Evolutionary conservation across 1,284 basidiomycete genomes (phyloP).

Genomic region (Cystobasidium pallidum): DNA sequence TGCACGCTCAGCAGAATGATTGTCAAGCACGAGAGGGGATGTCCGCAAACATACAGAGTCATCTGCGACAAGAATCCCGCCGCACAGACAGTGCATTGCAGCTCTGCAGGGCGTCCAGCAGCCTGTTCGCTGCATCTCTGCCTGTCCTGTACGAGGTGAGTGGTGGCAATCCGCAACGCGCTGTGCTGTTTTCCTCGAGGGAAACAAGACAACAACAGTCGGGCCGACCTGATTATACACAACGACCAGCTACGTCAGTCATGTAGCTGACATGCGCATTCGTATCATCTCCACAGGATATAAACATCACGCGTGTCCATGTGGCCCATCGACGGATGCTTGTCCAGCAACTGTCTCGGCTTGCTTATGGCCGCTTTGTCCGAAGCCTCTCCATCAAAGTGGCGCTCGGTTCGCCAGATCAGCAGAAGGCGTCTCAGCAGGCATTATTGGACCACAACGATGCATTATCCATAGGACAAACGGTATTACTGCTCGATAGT

Average conservation of each 20-base stretch:
- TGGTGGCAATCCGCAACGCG: background rate
- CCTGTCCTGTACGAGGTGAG: slow-evolving; percentile 11
- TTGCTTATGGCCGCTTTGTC: slow-evolving; percentile 8
- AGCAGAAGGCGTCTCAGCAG: background rate
- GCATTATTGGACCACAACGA: background rate
- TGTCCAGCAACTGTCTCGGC: background rate
- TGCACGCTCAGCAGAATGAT: slow-evolving; percentile 8
- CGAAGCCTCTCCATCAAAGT: background rate
- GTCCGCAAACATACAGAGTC: background rate
- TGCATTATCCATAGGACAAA: background rate
- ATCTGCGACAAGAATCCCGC: background rate
- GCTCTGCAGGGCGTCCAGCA: background rate
- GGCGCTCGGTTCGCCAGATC: slow-evolving; percentile 1
- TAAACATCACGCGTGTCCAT: background rate
- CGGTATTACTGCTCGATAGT: background rate
- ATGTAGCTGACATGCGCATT: background rate
- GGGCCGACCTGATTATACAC: background rate
- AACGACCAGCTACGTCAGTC: no score
- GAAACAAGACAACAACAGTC: slow-evolving; percentile 2
- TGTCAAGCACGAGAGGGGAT: background rate
- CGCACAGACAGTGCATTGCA: background rate
- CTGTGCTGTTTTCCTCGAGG: background rate
- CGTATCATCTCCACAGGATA: background rate
- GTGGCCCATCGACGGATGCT: background rate
- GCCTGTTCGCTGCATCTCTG: background rate